These are phyloP conservation scores for Penicillium sp. DNA, from an alignment of 2,329 filamentous ascomycete species.

Conservation along the genomic window DNA sequence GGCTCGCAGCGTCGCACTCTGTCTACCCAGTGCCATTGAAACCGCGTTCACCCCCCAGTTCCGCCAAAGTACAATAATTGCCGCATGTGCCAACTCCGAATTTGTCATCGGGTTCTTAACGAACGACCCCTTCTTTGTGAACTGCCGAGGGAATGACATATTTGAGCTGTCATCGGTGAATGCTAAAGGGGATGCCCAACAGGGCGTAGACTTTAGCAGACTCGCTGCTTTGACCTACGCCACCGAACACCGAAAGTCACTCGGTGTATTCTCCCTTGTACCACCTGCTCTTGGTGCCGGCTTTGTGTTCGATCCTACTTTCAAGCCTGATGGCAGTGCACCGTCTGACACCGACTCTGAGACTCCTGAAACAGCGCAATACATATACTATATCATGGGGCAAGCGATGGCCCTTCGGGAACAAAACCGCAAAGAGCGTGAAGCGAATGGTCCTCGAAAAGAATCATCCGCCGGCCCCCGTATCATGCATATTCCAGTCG, in stretches of 20 bases:
- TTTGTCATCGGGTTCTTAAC: slow-evolving; percentile 40
- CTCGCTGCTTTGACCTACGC: slow-evolving; percentile 17
- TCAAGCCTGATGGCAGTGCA: slow-evolving; percentile 6
- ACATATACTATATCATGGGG: slow-evolving; percentile 11
- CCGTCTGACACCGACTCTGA: slow-evolving; percentile 4
- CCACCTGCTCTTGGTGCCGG: slow-evolving; percentile 10
- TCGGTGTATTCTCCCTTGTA: slow-evolving; percentile 30
- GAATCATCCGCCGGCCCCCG: slow-evolving; percentile 7
- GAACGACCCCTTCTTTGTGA: slow-evolving; percentile 36
- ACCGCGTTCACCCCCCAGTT: slow-evolving; percentile 35
- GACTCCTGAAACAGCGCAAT: slow-evolving; percentile 9
- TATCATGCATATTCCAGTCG: slow-evolving; percentile 20
- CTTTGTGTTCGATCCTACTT: slow-evolving; percentile 17
- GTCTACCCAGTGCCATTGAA: slow-evolving; percentile 33
- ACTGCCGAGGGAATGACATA: slow-evolving; percentile 30
- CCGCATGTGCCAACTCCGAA: slow-evolving; percentile 40
- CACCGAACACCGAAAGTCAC: slow-evolving; percentile 15
- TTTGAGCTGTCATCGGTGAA: slow-evolving; percentile 24
- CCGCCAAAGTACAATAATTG: slow-evolving; percentile 35
- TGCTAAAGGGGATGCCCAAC: slow-evolving; percentile 16
- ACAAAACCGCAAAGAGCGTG: slow-evolving; percentile 15
- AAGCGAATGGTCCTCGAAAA: not conserved
- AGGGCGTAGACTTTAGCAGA: slow-evolving; percentile 6
- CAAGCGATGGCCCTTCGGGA: slow-evolving; percentile 19
- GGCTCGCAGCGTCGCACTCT: slow-evolving; percentile 37